Evolutionary conservation across 805 yeast species (phyloP), one percentile per base, ranked within the genome.

Genomic region (Saccharomycopsis babjevae): DNA sequence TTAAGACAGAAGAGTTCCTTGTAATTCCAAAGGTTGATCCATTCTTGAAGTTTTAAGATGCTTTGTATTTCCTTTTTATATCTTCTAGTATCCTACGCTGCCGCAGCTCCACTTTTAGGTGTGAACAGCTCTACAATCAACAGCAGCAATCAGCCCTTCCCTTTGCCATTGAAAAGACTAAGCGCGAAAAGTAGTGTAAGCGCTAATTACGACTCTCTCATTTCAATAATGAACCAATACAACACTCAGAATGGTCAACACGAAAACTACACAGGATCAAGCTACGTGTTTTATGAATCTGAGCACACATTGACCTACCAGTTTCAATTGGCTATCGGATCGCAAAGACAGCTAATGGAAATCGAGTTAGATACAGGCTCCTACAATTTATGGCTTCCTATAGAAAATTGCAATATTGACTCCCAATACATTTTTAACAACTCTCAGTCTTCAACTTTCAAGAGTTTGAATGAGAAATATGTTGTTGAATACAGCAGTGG

Each of bases 291-390:
- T 46, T 46, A 20, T 25, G 52, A 46, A 13, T 46, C 52, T 7
- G 52, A 46, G 10, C 52, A 46, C n/a, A 46, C 52, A 7, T 46
- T 46, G 32, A 46, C 52, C 5, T 64, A 62, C 40, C 50, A 59
- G n/a, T 67, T 76, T n/a, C 68, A 68, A 32, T 72, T 72, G 2
- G 64, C 69, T 22, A 62, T 80, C 15, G 83, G 84, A 13, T 71
- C 74, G 1, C 80, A 80, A 4, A 67, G 71, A 6, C 80, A 78
- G 62, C 68, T 70, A 43, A 60, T 79, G 15, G 72, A 73, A 13
- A 76, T 78, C 1, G 69, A 76, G 36, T 66, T 79, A 52, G 83
- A 79, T 66, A 77, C 82, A 1, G 82, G 82, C 4, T 77, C 82
- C 10, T 76, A 82, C 0, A 79, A 77, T 61, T 66, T 79, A 50